These are phyloP conservation scores for Cutaneotrichosporon arboriforme DNA, from an alignment of 1,284 basidiomycete genomes.

Conservation along the genomic window DNA sequence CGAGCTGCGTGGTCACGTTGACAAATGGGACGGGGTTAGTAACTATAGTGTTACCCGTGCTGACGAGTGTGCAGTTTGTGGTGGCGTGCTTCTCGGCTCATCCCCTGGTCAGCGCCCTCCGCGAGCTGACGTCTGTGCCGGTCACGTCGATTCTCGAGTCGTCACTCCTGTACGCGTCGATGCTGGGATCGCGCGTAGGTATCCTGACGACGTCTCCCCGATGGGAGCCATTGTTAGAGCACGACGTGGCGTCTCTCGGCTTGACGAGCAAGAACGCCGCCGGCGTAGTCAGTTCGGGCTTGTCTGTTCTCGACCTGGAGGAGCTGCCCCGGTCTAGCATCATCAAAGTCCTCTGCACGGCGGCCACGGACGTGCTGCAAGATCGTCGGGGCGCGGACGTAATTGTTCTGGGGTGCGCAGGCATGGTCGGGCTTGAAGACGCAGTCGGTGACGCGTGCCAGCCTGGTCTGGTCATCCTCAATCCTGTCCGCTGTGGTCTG, in stretches of 20 bases:
- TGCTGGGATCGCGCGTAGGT: constrained; percentile 47
- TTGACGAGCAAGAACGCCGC: constrained; percentile 40
- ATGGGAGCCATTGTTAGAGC: constrained; percentile 50
- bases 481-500: constrained; percentile 49
- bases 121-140: constrained; percentile 41
- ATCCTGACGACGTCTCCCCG: constrained; percentile 54
- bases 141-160: constrained; percentile 55
- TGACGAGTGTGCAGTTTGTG: constrained; percentile 39
- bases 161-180: constrained; percentile 44
- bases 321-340: constrained; percentile 44
- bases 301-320: constrained; percentile 51
- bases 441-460: constrained; percentile 40
- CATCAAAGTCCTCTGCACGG: constrained; percentile 41
- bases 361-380: constrained; percentile 32
- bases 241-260: constrained; percentile 41
- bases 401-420: constrained; percentile 53
- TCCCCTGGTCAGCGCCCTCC: constrained; percentile 50
- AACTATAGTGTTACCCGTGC: constrained; percentile 6
- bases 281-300: constrained; percentile 51
- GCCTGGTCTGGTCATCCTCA: constrained; percentile 47
- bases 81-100: constrained; percentile 56
- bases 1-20: constrained; percentile 15
- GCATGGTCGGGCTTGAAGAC: constrained; percentile 52
- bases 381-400: constrained; percentile 44
- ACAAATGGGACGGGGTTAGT: constrained; percentile 27